Base-by-base conservation (phyloP, 129 eudicot genomes). In the Logfia minima region DNA sequence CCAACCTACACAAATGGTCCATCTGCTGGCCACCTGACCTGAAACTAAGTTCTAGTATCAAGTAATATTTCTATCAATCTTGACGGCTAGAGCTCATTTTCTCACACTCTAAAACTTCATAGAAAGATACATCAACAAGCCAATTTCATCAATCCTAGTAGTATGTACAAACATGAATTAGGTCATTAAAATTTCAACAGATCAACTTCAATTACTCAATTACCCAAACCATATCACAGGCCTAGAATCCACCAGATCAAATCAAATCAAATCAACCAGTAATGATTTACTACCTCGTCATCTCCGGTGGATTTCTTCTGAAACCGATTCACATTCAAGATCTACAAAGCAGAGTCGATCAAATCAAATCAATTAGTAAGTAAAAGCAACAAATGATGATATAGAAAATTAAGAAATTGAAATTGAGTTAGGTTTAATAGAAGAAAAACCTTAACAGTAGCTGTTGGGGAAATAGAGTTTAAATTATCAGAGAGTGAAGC, bases 401-500 rank as follows among this genome's bases (percentile, higher is more conserved):
- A 53, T 3, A 14, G 41, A 69, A 61, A 32, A 31, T 4, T 8
- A 23, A n/a, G 63, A 56, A 39, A 73, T 0, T 41, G 1, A 19
- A 16, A 22, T 1, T 41, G 26, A 61, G 9, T 78, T 16, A 31
- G 37, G 34, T 74, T 80, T 81, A 18, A 56, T 4, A n/a, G 60
- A 66, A 63, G 32, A 66, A 22, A 60, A 41, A 90, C 98, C 88
- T 93, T 83, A 70, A 93, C 87, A 65, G 68, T 32, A 22, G 96
- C 82, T 14, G 87, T 29, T 5, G 97, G 97, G n/a, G 89, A 66
- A 26, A 90, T 92, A 51, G 88, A 72, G 81, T 91, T 91, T 88
- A 94, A 77, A 84, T 78, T 89, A 75, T 94, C 99, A 66, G 99
- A 86, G 65, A 91, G 32, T 58, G 99, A 94, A 51, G 97, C 97